phyloP scores from a whole-genome alignment of 371 early-diverging fungal species.

The Mucor ambiguus region DNA sequence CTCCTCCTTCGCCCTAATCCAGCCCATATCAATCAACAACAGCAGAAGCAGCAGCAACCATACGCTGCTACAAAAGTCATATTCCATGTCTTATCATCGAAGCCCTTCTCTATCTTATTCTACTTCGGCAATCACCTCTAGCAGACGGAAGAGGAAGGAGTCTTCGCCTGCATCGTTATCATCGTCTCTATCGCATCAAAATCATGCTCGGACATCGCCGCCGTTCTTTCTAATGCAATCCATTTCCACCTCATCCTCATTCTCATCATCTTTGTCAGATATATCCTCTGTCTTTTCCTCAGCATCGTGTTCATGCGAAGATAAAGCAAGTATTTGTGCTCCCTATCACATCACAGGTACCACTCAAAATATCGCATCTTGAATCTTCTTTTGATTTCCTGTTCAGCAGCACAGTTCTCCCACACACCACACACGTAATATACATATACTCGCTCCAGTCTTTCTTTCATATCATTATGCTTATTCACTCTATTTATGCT shows the following conservation, averaged over 20 bases:
- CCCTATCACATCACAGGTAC: conserved; percentile 2
- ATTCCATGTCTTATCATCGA: conserved; percentile 27
- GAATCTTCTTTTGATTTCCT: background rate
- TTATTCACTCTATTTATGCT: background rate
- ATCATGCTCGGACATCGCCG: background rate
- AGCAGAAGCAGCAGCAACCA: conserved; percentile 10
- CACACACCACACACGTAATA: background rate
- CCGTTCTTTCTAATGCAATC: conserved; percentile 22
- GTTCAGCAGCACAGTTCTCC: background rate
- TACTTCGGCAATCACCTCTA: conserved; percentile 1
- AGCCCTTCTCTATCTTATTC: conserved; percentile 27
- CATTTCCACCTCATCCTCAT: conserved; percentile 23
- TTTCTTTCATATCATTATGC: background rate
- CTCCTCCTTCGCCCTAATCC: background rate
- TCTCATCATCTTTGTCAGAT: conserved; percentile 26
- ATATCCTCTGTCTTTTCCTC: conserved; percentile 13
- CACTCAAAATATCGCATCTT: background rate
- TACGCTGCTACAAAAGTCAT: background rate
- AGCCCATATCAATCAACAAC: background rate
- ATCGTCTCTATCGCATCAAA: background rate
- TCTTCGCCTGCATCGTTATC: background rate
- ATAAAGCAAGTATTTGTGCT: conserved; percentile 16
- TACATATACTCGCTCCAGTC: background rate
- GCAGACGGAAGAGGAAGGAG: background rate
- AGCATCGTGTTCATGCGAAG: conserved; percentile 32